Evolutionary conservation across 805 yeast species (phyloP), one percentile per base, ranked within the genome.

Genomic region (Candida alai): DNA sequence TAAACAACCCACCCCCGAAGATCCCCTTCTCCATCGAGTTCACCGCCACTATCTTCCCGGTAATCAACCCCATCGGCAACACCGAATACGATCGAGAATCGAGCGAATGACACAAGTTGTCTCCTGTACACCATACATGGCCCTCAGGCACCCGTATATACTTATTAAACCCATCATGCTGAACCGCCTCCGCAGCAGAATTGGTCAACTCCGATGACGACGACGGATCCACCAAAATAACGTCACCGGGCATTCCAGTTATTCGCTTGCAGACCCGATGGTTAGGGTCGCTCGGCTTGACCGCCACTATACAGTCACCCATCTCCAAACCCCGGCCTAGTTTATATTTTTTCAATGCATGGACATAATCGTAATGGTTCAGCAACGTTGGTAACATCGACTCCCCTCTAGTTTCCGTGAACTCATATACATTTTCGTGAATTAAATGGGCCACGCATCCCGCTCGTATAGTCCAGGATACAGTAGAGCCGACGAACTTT

Each of bases 41-140:
- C 6, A 83, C 90, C 6, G 86, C 90, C 4, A 82, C 71, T 10
- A 93, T 79, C 51, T 86, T 89, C 1, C 97, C 99, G 46, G 80
- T 79, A 3, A 93, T 79, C 24, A 93, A 62, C 0, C 80, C 97
- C 78, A 87, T 68, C 2, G 98, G 97, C 22, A 93, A 62, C n/a
- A 81, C 86, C 24, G 89, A 84, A 53, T 93, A 93, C 0, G 86
- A 76, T 45, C 98, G 67, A 4, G 96, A 86, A 50, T 93, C 99
- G 30, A 89, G 63, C 14, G 96, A 85, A 45, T 81, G 87, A 18
- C 86, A 73, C 37, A 90, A 59, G 52, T 93, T 93, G 52, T 93
- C 99, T 2, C 99, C 99, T 0, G 97, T 87, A 3, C 89, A 81
- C 97, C 97, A 93, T 30, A 86, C 84, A 58, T 93, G 98, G 2